A percentile compares a stretch with the other conserved stretches of the same genome.
Conservation (phyloP, 2,329 filamentous ascomycete genomes). For the Nannizziopsis arthrosporioides region DNA sequence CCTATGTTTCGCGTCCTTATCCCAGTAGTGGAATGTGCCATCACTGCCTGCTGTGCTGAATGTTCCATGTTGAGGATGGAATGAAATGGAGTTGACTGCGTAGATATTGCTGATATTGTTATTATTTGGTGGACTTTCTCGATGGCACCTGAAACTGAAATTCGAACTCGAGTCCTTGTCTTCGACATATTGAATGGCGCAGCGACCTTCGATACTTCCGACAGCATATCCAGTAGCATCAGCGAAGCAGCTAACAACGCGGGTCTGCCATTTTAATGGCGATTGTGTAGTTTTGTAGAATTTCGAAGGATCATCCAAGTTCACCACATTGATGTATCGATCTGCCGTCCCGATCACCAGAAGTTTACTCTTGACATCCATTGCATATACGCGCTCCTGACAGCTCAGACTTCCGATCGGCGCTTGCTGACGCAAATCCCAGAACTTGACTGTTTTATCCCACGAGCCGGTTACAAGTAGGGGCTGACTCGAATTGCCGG, state of each 20-base stretch:
- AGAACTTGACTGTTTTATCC: conserved; percentile 48
- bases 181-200: conserved; percentile 95
- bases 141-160: conserved; percentile 99
- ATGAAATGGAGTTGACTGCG: conserved; percentile 92
- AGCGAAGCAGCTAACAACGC: conserved; percentile 86
- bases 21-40: conserved; percentile 71
- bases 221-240: conserved; percentile 88
- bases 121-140: conserved; percentile 55
- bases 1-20: conserved; percentile 80
- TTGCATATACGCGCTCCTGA: conserved; percentile 57
- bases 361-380: conserved; percentile 81
- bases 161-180: conserved; percentile 86
- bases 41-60: conserved; percentile 94
- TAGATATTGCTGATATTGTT: conserved; percentile 76
- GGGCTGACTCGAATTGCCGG: conserved; percentile 39
- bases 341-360: conserved; percentile 89
- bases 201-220: conserved; percentile 91
- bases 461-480: conserved; percentile 77
- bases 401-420: conserved; percentile 39
- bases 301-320: conserved; percentile 73
- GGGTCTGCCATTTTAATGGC: conserved; percentile 95
- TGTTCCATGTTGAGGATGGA: conserved; percentile 94
- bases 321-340: conserved; percentile 89
- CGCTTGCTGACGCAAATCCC: conserved; percentile 42
- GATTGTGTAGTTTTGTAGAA: conserved; percentile 96